Percentiles rank a stretch among this genome's conserved stretches.
Conservation (phyloP, 1,139 yeast genomes). For the Saccharomyces pastorianus region DNA sequence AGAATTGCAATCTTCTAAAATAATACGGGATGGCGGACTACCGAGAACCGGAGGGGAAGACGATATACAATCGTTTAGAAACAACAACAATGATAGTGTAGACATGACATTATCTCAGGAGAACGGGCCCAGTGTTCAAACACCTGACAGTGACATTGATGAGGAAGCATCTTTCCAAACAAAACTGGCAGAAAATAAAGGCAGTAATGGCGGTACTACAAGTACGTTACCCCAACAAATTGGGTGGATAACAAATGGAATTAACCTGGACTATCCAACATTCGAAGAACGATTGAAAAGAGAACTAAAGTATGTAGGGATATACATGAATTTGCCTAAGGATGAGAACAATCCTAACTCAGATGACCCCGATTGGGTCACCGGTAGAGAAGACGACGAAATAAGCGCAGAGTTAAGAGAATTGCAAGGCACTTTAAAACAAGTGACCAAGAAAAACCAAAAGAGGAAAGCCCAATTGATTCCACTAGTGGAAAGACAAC, state of each 20-base stretch:
- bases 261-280: conserved; percentile 60
- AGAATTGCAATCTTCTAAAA: conserved; percentile 22
- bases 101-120: conserved; percentile 6
- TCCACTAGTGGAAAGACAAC: conserved; percentile 77
- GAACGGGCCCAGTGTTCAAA: conserved; percentile 7
- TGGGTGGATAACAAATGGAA: conserved; percentile 41
- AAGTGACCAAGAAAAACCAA: conserved; percentile 55
- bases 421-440: conserved; percentile 61
- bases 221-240: conserved; percentile 39
- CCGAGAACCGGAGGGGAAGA: background rate
- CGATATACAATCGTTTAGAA: conserved; percentile 2
- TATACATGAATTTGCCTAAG: conserved; percentile 57
- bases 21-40: background rate
- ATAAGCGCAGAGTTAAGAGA: conserved; percentile 74
- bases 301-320: conserved; percentile 85
- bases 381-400: conserved; percentile 87
- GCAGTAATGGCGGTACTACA: conserved; percentile 23
- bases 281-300: conserved; percentile 82
- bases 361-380: conserved; percentile 53
- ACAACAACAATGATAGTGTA: conserved; percentile 15
- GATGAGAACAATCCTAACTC: conserved; percentile 27
- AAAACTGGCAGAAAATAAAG: conserved; percentile 4
- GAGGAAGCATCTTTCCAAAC: conserved; percentile 4
- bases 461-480: conserved; percentile 57
- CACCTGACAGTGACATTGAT: conserved; percentile 3